These are phyloP conservation scores for Umbellularia californica DNA, from an alignment of 164 flowering plant species.

Conservation along the genomic window DNA sequence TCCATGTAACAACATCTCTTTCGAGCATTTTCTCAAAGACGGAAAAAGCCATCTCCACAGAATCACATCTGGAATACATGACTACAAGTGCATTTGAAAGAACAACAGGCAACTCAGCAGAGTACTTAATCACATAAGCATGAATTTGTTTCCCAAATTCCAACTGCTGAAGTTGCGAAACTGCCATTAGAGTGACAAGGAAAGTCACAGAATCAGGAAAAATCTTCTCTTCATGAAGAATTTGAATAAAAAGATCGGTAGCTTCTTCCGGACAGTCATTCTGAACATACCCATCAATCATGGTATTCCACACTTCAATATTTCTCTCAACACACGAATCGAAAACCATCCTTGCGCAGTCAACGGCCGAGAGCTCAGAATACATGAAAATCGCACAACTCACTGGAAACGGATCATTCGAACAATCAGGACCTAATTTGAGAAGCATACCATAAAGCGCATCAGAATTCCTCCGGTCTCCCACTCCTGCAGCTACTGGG, in stretches of 20 bases:
- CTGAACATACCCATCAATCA: slow-evolving; percentile 77
- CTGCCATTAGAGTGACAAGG: slow-evolving; percentile 56
- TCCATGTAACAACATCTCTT: slow-evolving; percentile 89
- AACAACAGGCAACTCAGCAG: slow-evolving; percentile 23
- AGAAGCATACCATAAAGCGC: slow-evolving; percentile 60
- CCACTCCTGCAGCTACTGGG: slow-evolving; percentile 53
- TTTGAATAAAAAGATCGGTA: slow-evolving; percentile 50
- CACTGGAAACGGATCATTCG: slow-evolving; percentile 57
- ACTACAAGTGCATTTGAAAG: slow-evolving; percentile 56
- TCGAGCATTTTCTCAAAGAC: slow-evolving; percentile 62
- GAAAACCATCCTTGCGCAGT: slow-evolving; percentile 58
- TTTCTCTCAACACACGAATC: slow-evolving; percentile 47
- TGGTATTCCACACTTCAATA: slow-evolving; percentile 87
- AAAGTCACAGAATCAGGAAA: slow-evolving; percentile 61
- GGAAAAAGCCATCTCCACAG: slow-evolving; percentile 42
- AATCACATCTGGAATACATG: slow-evolving; percentile 79
- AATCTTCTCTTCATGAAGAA: slow-evolving; percentile 31
- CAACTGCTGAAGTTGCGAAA: slow-evolving; percentile 60
- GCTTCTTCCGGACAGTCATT: slow-evolving; percentile 45
- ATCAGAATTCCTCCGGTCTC: slow-evolving; percentile 29
- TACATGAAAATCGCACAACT: slow-evolving; percentile 72
- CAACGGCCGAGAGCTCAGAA: slow-evolving; percentile 57
- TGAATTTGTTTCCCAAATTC: slow-evolving; percentile 62
- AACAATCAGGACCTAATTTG: slow-evolving; percentile 52
- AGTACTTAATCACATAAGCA: slow-evolving; percentile 56